These are phyloP conservation scores for Misopates orontium DNA, from an alignment of 257 asterid genomes.

Conservation along the genomic window DNA sequence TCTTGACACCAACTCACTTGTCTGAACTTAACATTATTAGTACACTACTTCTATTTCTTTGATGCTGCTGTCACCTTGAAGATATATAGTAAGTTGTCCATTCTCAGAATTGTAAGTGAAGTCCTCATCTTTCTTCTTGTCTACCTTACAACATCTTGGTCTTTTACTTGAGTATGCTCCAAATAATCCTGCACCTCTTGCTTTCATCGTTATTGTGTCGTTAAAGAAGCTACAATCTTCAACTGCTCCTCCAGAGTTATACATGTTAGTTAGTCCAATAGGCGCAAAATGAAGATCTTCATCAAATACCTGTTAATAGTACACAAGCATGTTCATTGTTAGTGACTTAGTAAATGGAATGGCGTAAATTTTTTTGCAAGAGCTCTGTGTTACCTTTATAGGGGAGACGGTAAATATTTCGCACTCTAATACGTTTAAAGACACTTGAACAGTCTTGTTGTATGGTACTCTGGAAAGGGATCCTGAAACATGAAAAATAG, in stretches of 20 bases:
- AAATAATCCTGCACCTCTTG: slow-evolving; percentile 57
- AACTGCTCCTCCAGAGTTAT: slow-evolving; percentile 60
- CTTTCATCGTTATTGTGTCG: slow-evolving; percentile 32
- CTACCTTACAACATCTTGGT: slow-evolving; percentile 51
- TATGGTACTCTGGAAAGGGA: slow-evolving; percentile 42
- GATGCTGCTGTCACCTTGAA: slow-evolving; percentile 41
- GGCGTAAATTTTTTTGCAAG: neutral
- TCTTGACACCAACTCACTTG: neutral
- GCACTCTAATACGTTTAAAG: slow-evolving; percentile 40
- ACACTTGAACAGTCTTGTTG: slow-evolving; percentile 35
- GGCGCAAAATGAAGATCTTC: slow-evolving; percentile 47
- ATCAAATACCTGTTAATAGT: slow-evolving; percentile 20
- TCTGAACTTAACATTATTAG: neutral
- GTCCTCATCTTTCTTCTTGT: slow-evolving; percentile 39
- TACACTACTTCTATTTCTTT: slow-evolving; percentile 47
- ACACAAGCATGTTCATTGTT: neutral
- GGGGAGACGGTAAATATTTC: slow-evolving; percentile 65
- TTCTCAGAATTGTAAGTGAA: slow-evolving; percentile 43
- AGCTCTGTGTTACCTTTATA: slow-evolving; percentile 34
- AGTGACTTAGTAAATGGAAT: neutral
- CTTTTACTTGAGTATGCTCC: slow-evolving; percentile 70
- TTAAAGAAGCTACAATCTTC: slow-evolving; percentile 31
- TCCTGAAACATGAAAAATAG: slow-evolving; percentile 30
- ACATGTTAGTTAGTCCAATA: slow-evolving; percentile 54
- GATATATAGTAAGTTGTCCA: slow-evolving; percentile 49